Evolutionary conservation across 1,284 basidiomycete species (phyloP), one percentile per base, ranked within the genome.

Genomic region (Sphagnurus paluster): DNA sequence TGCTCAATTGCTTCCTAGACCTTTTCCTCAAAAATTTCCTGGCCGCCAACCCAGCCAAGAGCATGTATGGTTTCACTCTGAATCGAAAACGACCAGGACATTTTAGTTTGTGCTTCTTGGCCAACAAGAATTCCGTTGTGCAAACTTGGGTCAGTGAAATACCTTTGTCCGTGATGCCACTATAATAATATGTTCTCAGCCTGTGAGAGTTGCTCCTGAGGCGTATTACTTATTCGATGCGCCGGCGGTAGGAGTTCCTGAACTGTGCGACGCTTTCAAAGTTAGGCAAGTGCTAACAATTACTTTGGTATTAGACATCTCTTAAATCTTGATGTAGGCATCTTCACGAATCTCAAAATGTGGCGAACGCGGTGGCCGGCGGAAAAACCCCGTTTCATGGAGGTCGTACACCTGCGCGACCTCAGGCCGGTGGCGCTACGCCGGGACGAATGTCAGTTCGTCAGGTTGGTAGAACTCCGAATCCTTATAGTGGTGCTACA

Each of bases 201-300:
- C 90, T 43, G 84, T 97, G 48, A 84, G 89, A 45, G 90, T 97
- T 39, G 79, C 90, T 5, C 93, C 94, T 4, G 90, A 93, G 61
- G 91, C 91, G 1, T 97, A 92, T 65, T 88, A 88, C 61, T 77
- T 97, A 11, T 90, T 90, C 59, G 90, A 92, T 54, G 90, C 92
- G 10, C 80, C 90, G 39, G 89, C 93, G 21, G 85, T 90, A 7
- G 93, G 90, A 46, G 91, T 98, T 19, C 84, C 90, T 0, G 92
- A 95, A 67, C 72, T 98, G 2, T 96, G 93, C 56, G 93, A 97
- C 63, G 93, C 93, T 13, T 98, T 98, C 82, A 97, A 97, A 82
- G 83, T 91, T 60, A 76, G 89, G 80, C 89, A 67, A 60, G 78
- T 52, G 17, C 24, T 25, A 40, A 17, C 20, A 28, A 26, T 36